These are phyloP conservation scores for Aspergillus sp. DNA, from an alignment of 2,329 filamentous ascomycete species.

Conservation along the genomic window DNA sequence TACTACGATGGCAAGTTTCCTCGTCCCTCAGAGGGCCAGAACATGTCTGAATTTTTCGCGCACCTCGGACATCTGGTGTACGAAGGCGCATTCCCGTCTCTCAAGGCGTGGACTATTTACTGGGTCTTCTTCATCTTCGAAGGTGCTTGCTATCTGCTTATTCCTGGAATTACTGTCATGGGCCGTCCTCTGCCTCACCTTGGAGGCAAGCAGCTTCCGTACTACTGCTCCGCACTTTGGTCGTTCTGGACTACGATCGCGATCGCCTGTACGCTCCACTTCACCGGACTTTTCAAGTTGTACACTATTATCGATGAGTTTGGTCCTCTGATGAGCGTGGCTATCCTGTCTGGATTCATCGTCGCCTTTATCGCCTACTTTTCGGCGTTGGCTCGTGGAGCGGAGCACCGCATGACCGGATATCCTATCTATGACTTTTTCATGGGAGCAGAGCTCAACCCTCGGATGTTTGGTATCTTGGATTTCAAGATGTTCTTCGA, in stretches of 20 bases:
- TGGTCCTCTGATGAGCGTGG: constrained; percentile 86
- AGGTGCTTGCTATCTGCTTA: constrained; percentile 74
- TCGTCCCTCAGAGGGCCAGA: constrained; percentile 63
- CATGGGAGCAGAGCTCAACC: constrained; percentile 86
- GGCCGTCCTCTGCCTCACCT: constrained; percentile 84
- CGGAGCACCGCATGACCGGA: constrained; percentile 89
- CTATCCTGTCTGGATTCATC: constrained; percentile 84
- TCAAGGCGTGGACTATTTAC: constrained; percentile 87
- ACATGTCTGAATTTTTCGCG: constrained; percentile 66
- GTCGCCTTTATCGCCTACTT: constrained; percentile 83
- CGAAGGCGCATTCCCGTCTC: constrained; percentile 77
- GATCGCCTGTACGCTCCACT: constrained; percentile 70
- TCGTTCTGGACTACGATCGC: constrained; percentile 86
- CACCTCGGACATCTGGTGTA: constrained; percentile 74
- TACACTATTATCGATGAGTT: constrained; percentile 96
- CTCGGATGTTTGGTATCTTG: constrained; percentile 76
- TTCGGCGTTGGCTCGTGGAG: constrained; percentile 76
- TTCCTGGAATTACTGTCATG: constrained; percentile 84
- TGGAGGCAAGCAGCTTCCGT: constrained; percentile 80
- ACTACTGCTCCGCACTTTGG: constrained; percentile 89
- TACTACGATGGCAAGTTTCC: constrained; percentile 89
- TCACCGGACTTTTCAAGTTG: constrained; percentile 79
- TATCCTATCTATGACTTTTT: constrained; percentile 83
- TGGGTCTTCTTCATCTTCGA: constrained; percentile 91
- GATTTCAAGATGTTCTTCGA: constrained; percentile 98